Conservation (phyloP, 805 yeast species). For the Lachancea waltii region DNA sequence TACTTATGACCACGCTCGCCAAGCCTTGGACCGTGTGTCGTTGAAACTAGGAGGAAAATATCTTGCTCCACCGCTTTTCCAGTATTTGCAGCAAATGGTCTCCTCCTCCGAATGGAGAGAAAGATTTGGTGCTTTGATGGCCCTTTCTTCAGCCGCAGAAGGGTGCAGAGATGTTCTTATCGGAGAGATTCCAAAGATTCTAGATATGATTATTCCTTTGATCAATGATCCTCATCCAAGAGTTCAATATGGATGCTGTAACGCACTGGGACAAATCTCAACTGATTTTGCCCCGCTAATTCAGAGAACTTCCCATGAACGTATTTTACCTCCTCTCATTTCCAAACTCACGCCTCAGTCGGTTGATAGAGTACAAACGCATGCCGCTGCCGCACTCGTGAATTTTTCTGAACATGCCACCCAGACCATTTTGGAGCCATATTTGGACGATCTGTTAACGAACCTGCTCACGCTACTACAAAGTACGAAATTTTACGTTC, state of each 20-base stretch:
- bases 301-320: constrained; percentile 71
- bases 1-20: constrained; percentile 87
- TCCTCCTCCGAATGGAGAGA: constrained; percentile 80
- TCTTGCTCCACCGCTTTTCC: constrained; percentile 80
- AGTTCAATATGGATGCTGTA: constrained; percentile 96
- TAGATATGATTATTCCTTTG: constrained; percentile 82
- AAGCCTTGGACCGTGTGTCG: constrained; percentile 86
- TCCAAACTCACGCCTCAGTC: constrained; percentile 66
- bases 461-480: constrained; percentile 71
- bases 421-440: constrained; percentile 86
- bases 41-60: constrained; percentile 76
- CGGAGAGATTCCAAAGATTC: constrained; percentile 68
- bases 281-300: constrained; percentile 91
- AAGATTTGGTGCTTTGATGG: constrained; percentile 96
- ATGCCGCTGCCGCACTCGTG: constrained; percentile 97
- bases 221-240: constrained; percentile 83
- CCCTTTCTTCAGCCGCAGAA: constrained; percentile 92
- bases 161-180: constrained; percentile 90
- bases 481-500: constrained; percentile 86
- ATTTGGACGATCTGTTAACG: constrained; percentile 70
- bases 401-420: constrained; percentile 91
- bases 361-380: constrained; percentile 92
- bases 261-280: constrained; percentile 92
- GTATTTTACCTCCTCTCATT: constrained; percentile 82
- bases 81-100: constrained; percentile 78